phyloP scores from a whole-genome alignment of 2,329 filamentous ascomycete genomes.

The Botrytis porri region DNA sequence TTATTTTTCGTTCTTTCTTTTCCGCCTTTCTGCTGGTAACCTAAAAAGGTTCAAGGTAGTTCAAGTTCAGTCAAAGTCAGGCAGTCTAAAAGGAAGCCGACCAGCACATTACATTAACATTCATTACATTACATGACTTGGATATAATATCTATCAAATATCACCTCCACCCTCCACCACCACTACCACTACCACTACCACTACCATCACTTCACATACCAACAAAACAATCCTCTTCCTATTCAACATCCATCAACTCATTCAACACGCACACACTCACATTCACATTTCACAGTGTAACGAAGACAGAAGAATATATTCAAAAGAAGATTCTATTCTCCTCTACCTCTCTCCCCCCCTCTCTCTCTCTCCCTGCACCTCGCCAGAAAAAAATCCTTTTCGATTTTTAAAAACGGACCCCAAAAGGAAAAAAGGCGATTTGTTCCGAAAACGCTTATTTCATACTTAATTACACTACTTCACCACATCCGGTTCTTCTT shows the following conservation, averaged over 20 bases:
- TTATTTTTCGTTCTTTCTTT: not conserved
- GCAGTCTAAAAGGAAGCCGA: not conserved
- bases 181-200: not conserved
- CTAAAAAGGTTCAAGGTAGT: not conserved
- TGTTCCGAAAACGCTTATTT: constrained; percentile 12
- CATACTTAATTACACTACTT: not conserved
- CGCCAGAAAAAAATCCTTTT: constrained; percentile 1
- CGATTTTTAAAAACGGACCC: constrained; percentile 15
- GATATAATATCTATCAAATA: not conserved
- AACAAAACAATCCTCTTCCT: too few relatives aligned
- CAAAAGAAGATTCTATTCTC: not conserved
- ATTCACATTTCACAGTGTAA: not conserved
- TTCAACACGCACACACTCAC: not conserved
- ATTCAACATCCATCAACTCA: not conserved
- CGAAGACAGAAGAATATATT: not conserved
- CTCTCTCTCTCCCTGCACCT: not conserved
- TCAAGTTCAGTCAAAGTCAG: not conserved
- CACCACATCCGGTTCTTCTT: constrained; percentile 10
- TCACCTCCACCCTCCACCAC: not conserved
- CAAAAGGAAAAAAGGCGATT: constrained; percentile 2
- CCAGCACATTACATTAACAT: not conserved
- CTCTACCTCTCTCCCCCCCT: not conserved
- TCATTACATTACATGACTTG: not conserved
- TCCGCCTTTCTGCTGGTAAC: constrained; percentile 11
- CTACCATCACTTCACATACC: not conserved